A percentile compares a stretch with the other conserved stretches of the same genome.
phyloP scores from a whole-genome alignment of 495 filamentous ascomycete genomes.

The Penicillium cinerascens region DNA sequence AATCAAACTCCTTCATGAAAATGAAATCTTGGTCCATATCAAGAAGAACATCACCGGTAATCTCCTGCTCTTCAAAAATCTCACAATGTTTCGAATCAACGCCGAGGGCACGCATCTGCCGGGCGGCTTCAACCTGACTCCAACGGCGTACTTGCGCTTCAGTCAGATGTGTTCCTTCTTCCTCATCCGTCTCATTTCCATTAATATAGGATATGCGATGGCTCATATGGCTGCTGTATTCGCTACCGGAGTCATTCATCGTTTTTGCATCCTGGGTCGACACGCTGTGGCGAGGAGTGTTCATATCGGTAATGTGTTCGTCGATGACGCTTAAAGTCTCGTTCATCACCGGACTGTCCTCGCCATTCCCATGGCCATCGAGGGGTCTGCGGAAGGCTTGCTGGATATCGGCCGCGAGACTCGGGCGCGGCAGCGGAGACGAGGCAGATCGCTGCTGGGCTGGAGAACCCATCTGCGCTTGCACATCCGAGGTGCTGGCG shows the following conservation, averaged over 20 bases:
- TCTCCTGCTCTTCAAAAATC: constrained; percentile 94
- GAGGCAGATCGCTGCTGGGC: constrained; percentile 41
- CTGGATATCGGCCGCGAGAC: constrained; percentile 43
- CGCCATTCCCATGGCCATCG: constrained; percentile 39
- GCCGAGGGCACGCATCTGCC: constrained; percentile 74
- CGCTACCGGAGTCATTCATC: constrained; percentile 80
- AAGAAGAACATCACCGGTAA: constrained; percentile 86
- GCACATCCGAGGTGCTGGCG: constrained; percentile 34
- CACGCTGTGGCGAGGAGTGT: constrained; percentile 63
- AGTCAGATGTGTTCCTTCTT: constrained; percentile 52
- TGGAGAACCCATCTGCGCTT: constrained; percentile 19
- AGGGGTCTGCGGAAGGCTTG: constrained; percentile 46
- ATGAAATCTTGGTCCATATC: constrained; percentile 92
- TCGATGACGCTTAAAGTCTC: constrained; percentile 97
- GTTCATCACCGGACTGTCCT: constrained; percentile 84
- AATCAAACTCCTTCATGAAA: constrained; percentile 91
- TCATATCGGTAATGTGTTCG: constrained; percentile 95
- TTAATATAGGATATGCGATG: constrained; percentile 85
- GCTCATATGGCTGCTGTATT: constrained; percentile 77
- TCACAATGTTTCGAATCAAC: constrained; percentile 85
- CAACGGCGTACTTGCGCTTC: constrained; percentile 67
- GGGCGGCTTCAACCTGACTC: constrained; percentile 74
- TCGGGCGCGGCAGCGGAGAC: constrained; percentile 38
- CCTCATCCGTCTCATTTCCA: constrained; percentile 80
- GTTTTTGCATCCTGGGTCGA: constrained; percentile 49